Base-by-base conservation (phyloP, 1,284 basidiomycete genomes). In the Cutaneotrichosporon daszewskae region DNA sequence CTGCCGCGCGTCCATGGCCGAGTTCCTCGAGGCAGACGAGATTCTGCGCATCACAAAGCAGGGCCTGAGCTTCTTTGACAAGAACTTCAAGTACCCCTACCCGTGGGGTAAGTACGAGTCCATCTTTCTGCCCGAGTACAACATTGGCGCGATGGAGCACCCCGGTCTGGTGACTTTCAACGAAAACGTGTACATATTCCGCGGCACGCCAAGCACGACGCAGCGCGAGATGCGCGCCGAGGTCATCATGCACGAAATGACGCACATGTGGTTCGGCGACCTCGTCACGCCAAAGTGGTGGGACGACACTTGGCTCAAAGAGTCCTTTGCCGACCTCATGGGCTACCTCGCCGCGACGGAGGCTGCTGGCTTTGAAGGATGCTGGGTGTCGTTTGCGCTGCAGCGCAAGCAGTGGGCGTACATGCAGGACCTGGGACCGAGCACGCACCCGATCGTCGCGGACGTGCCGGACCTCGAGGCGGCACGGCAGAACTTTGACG, bases 51-150 rank as follows among this genome's bases (percentile, higher is more conserved):
- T 45, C 32, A 45, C 43, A 1, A 39, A 36, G 43, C 26, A 27
- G 16, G 43, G 43, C 13, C 43, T 45, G 16, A 32, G 23, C 19
- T 45, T 40, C 13, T 45, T 40, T 33, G 29, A 45, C 37, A 22
- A 39, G 4, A 19, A 25, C 4, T 45, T 45, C 27, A 27, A 27
- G 6, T 45, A 45, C 43, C 27, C 37, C 3, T 45, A 45, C 37
- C 43, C 43, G 4, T 45, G 43, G 43, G 43, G 43, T 33, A 45
- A 45, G 37, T 45, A 45, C 43, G 37, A 45, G 32, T 36, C 37
- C 32, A 40, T 45, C 37, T 45, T 45, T 33, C 43, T 45, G 20
- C 43, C 43, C 16, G 43, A 45, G 37, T 45, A 45, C 43, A 45
- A 45, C 37, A 40, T 45, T 25, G 43, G 43, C 22, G 43, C 43